Evolutionary conservation across 257 asterid genomes (phyloP), one percentile per base, ranked within the genome.

Genomic region (Phtheirospermum japonicum): DNA sequence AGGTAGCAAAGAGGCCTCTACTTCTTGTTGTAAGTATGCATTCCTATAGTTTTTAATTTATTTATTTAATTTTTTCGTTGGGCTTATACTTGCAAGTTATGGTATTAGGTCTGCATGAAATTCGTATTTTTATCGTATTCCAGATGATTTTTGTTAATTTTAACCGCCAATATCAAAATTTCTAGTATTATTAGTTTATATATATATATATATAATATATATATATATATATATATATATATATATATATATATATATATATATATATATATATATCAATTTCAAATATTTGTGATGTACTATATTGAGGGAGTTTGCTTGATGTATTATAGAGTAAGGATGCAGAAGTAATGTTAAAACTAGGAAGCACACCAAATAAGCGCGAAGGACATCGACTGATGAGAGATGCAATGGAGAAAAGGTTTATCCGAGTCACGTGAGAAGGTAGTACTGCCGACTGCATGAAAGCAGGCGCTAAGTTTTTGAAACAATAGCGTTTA

Each of bases 331-430:
- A 88, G 99, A 87, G 99, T 77, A 93, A 93, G 78, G 99, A 93
- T 65, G 97, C 96, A 36, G 99, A 93, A 79, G 95, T 87, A 32
- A 79, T 89, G 96, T 64, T 93, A 82, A 93, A 87, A 92, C 95
- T 93, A 65, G 99, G 99, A 49, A 89, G 96, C 76, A 93, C 96
- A 16, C 77, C 95, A 19, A 96, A 93, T 66, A 93, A 93, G 79
- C 96, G 97, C 40, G 97, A 89, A 63, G 97, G 89, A 60, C 49
- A 92, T 80, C 87, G 97, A 61, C 80, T 93, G 46, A 89, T 89
- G 97, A 76, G 97, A 72, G 99, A 93, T 79, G 96, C 99, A 5
- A 93, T 89, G 97, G 99, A 93, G 76, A 89, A 89, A 71, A 87
- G 97, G 77, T 93, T 87, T 70, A 66, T 93, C 34, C 86, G 83